Evolutionary conservation across 2,329 filamentous ascomycete species (phyloP), one percentile per base, ranked within the genome.

Genomic region (Colletotrichum lentis): DNA sequence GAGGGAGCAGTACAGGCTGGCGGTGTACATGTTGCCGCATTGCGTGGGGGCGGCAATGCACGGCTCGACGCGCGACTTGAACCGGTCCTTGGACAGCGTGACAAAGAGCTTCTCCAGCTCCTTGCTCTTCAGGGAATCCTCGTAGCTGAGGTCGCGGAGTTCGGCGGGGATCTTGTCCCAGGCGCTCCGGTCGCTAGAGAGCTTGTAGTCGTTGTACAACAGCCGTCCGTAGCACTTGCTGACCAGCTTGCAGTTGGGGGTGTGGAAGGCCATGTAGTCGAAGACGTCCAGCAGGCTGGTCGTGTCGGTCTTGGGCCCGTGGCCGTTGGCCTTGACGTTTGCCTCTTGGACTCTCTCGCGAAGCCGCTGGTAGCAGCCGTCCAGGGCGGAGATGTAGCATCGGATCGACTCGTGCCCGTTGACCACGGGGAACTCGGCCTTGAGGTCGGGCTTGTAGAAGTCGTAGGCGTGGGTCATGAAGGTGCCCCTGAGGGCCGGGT

Each of bases 361-460:
- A 82, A 94, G 91, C 70, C 91, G 90, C 79, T 88, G 87, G 80
- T 85, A 88, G 84, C 94, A 95, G 71, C 90, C 91, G 77, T 95
- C 92, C 27, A 94, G 88, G 56, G 92, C 91, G 82, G 91, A 86
- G 71, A 85, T 91, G 82, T 95, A 95, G 86, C 92, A 95, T 80
- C 84, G 90, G 78, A 93, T 80, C 54, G 92, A 94, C 85, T 89
- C 94, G 79, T 94, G 91, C 68, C 92, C 92, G 74, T 95, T 92
- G 64, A 95, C 92, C 76, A 92, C 89, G 71, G 92, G 92, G 82
- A 94, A 95, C 82, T 95, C 92, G 85, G 90, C 93, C 76, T 91
- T 91, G 72, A 95, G 84, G 80, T 95, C 92, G 76, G 92, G 91
- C 88, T 95, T 95, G 88, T 93, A 95, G 80, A 95, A 95, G 80